Conservation (phyloP, 2,329 filamentous ascomycete genomes). For the Cercospora sojina region DNA sequence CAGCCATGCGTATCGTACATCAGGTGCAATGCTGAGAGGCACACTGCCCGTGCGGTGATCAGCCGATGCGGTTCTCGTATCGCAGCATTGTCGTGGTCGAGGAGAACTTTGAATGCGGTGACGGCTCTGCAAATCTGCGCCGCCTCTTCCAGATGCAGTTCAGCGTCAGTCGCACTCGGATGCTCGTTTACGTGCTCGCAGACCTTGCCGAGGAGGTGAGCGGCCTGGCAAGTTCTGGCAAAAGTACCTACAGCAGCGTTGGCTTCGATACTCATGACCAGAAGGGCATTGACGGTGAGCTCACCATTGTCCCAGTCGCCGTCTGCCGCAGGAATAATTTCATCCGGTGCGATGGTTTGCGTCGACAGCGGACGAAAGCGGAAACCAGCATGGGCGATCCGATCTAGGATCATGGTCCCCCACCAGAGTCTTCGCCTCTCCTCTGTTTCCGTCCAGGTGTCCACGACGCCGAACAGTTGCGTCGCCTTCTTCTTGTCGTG, state of each 20-base stretch:
- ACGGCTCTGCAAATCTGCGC: constrained; percentile 21
- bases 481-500: constrained; percentile 27
- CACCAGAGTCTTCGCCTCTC: constrained; percentile 27
- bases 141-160: constrained; percentile 27
- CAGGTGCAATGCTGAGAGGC: constrained; percentile 19
- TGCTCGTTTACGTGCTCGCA: constrained; percentile 25
- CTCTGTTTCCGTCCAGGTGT: constrained; percentile 25
- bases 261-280: constrained; percentile 26
- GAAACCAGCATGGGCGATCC: constrained; percentile 23
- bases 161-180: constrained; percentile 17
- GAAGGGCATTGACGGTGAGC: constrained; percentile 22
- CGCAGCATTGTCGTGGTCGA: constrained; percentile 10
- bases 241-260: constrained; percentile 24
- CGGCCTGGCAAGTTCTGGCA: constrained; percentile 26
- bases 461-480: constrained; percentile 11
- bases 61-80: constrained; percentile 15
- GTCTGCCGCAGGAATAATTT: constrained; percentile 22
- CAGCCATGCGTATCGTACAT: constrained; percentile 28
- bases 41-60: constrained; percentile 21
- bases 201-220: constrained; percentile 24
- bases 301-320: constrained; percentile 23
- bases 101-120: constrained; percentile 16
- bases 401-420: constrained; percentile 26
- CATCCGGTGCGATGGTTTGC: constrained; percentile 15
- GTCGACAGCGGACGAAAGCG: constrained; percentile 22